These are phyloP conservation scores for Dictyostelium brefeldianum DNA, from an alignment of 78 protist species.

Conservation along the genomic window DNA sequence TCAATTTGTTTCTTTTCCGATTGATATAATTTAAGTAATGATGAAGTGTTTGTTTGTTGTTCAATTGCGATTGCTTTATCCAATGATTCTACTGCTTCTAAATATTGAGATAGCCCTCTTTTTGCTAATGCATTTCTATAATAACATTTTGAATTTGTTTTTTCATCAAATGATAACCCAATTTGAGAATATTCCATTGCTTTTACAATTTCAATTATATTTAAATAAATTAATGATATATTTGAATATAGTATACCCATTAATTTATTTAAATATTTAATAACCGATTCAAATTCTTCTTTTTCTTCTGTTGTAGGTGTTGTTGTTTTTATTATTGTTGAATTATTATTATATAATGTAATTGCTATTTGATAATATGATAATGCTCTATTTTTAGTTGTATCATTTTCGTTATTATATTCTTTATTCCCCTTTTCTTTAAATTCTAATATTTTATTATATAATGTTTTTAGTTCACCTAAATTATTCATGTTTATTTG, in stretches of 20 bases:
- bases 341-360: too few species aligned
- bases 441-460: too few species aligned
- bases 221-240: not conserved
- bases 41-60: not conserved
- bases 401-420: too few species aligned
- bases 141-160: not conserved
- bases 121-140: not conserved
- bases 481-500: too few species aligned
- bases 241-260: not conserved
- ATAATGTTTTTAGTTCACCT: too few species aligned
- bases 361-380: too few species aligned
- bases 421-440: too few species aligned
- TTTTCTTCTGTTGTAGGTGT: too few species aligned
- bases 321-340: too few species aligned
- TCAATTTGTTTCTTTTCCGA: not conserved
- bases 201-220: not conserved
- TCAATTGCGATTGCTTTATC: not conserved
- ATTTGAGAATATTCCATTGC: not conserved
- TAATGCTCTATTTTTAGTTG: too few species aligned
- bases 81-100: not conserved
- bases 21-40: not conserved
- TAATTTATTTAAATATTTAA: not conserved
- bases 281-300: too few species aligned
- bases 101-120: not conserved
- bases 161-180: constrained; percentile 8